Conservation (phyloP, 352 stramenopile genomes). For the Paralagenidium karlingii region DNA sequence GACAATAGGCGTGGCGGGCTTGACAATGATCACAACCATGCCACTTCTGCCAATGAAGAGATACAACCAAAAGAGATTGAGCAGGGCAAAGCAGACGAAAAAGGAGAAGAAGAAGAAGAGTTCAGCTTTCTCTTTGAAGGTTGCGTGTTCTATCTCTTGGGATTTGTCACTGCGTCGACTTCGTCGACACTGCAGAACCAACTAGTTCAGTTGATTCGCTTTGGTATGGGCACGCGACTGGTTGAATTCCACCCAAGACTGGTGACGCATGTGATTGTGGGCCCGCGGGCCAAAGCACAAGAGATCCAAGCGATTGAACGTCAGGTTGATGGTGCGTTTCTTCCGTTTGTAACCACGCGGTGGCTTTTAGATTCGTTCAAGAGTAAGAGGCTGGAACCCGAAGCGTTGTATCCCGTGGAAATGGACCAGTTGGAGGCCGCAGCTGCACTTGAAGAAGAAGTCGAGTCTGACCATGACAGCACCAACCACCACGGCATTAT, state of each 20-base stretch:
- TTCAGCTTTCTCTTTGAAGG: slow-evolving; percentile 55
- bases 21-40: no score
- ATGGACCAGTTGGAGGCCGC: slow-evolving; percentile 18
- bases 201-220: slow-evolving; percentile 38
- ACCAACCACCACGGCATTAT: not conserved
- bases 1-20: no score
- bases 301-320: slow-evolving; percentile 18
- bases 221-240: slow-evolving; percentile 60
- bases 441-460: not conserved
- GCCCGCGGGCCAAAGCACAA: slow-evolving; percentile 24
- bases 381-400: slow-evolving; percentile 28
- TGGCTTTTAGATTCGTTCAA: slow-evolving; percentile 58
- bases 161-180: slow-evolving; percentile 30
- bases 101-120: slow-evolving; percentile 1
- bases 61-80: no score
- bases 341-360: slow-evolving; percentile 42
- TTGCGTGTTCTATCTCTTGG: slow-evolving; percentile 44
- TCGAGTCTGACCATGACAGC: not conserved
- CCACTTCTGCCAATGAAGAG: no score
- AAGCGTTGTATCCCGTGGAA: slow-evolving; percentile 53
- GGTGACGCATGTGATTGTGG: slow-evolving; percentile 64
- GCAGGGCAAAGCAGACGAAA: no score
- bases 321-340: slow-evolving; percentile 12
- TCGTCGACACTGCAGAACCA: no score
- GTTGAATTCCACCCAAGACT: slow-evolving; percentile 31